These are phyloP conservation scores for Penicillium sp. DNA, from an alignment of 2,329 filamentous ascomycete species.

Conservation along the genomic window DNA sequence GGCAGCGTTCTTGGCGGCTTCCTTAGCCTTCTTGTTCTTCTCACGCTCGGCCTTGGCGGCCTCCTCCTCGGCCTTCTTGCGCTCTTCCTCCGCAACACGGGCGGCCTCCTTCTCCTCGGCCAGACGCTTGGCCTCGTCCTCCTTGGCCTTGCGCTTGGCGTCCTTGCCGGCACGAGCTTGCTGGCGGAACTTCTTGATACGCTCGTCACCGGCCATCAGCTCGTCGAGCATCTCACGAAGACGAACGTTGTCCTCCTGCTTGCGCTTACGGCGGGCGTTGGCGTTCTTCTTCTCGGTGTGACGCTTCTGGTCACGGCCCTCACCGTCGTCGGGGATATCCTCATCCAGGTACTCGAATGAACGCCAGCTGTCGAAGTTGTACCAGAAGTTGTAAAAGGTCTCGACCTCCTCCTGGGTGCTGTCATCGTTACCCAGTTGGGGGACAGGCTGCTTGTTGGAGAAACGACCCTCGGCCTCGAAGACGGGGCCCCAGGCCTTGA, in stretches of 20 bases:
- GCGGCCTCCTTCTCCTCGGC: conserved; percentile 82
- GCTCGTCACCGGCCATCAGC: conserved; percentile 80
- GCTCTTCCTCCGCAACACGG: conserved; percentile 81
- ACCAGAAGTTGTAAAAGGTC: conserved; percentile 99
- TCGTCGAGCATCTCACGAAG: conserved; percentile 90
- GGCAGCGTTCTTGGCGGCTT: conserved; percentile 96
- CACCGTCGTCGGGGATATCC: conserved; percentile 97
- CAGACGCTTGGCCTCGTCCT: conserved; percentile 86
- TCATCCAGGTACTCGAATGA: conserved; percentile 98
- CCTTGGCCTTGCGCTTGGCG: conserved; percentile 87
- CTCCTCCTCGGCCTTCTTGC: conserved; percentile 82
- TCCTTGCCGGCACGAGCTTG: conserved; percentile 92
- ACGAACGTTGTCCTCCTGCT: conserved; percentile 94
- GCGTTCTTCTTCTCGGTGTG: conserved; percentile 98
- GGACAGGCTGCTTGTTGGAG: conserved; percentile 88
- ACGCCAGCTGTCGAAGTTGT: conserved; percentile 98
- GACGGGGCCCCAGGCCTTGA: conserved; percentile 87
- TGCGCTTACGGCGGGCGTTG: conserved; percentile 98
- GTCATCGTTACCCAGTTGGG: conserved; percentile 80
- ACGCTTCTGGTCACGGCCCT: conserved; percentile 98
- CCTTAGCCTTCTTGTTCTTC: conserved; percentile 91
- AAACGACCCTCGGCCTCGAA: conserved; percentile 94
- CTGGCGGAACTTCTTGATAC: conserved; percentile 96
- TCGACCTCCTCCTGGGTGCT: conserved; percentile 89
- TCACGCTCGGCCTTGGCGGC: conserved; percentile 83